These are phyloP conservation scores for Dioscorea alata DNA, from an alignment of 106 monocot genomes.

Conservation along the genomic window DNA sequence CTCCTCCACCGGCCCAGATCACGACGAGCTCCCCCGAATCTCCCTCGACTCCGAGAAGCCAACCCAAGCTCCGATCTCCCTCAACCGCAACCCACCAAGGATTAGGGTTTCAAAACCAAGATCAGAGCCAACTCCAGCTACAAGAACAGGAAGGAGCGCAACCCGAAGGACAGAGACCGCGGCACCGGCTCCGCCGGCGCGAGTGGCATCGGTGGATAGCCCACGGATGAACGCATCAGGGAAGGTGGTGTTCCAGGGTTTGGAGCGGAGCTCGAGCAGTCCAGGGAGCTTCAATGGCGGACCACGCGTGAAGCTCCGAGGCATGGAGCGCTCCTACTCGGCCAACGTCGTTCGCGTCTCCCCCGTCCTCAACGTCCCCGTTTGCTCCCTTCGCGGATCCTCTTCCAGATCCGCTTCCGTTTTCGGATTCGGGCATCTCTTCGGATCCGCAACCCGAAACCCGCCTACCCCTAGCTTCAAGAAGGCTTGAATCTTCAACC, in stretches of 20 bases:
- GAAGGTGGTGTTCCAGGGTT: constrained; percentile 70
- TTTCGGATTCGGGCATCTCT: constrained; percentile 42
- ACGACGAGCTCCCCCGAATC: constrained; percentile 27
- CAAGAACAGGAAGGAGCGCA: not conserved
- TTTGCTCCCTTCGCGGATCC: constrained; percentile 53
- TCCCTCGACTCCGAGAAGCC: constrained; percentile 26
- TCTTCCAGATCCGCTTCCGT: constrained; percentile 23
- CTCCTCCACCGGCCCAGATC: constrained; percentile 30
- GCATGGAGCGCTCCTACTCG: constrained; percentile 79
- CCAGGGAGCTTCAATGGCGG: constrained; percentile 60
- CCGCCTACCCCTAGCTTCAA: no score
- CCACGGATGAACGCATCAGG: constrained; percentile 91
- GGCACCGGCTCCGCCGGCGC: not conserved
- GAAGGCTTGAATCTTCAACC: no score
- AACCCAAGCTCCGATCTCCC: not conserved
- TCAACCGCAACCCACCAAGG: not conserved
- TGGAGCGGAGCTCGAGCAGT: constrained; percentile 86
- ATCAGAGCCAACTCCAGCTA: not conserved
- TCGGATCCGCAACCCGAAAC: no score
- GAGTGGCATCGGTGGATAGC: constrained; percentile 34
- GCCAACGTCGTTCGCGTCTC: constrained; percentile 58
- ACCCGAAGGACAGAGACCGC: not conserved
- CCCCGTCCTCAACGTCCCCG: constrained; percentile 90
- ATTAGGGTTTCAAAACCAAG: not conserved
- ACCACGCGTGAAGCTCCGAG: constrained; percentile 11